Evolutionary conservation across 768 basidiomycete genomes (phyloP).

Genomic region (Boletellus emodensis): DNA sequence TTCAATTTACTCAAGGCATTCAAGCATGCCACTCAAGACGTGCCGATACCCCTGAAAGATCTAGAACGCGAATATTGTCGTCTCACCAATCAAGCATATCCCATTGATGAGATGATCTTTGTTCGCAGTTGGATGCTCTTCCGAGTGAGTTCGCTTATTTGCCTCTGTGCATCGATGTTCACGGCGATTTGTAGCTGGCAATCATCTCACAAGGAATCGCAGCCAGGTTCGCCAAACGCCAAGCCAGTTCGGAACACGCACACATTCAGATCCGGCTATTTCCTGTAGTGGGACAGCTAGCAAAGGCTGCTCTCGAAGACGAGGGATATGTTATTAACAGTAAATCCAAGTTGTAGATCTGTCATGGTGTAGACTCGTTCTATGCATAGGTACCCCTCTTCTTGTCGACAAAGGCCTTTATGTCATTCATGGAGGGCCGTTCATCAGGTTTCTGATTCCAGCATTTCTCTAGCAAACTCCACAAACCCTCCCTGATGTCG

Average conservation of each 20-base stretch:
- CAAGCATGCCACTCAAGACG: constrained; percentile 54
- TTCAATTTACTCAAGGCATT: constrained; percentile 47
- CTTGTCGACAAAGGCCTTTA: constrained; percentile 17
- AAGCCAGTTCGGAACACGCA: constrained; percentile 86
- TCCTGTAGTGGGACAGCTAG: constrained; percentile 60
- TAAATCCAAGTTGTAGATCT: constrained; percentile 26
- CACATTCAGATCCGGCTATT: constrained; percentile 43
- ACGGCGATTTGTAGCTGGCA: constrained; percentile 45
- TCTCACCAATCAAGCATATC: constrained; percentile 61
- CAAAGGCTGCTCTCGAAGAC: constrained; percentile 55
- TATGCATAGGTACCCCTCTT: constrained; percentile 16
- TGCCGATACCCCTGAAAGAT: constrained; percentile 63
- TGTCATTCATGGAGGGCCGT: constrained; percentile 12
- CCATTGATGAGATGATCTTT: constrained; percentile 75
- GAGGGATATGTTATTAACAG: constrained; percentile 35
- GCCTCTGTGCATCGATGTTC: not conserved
- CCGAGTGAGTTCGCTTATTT: constrained; percentile 44
- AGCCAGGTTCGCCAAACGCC: constrained; percentile 76
- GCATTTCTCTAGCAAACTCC: constrained; percentile 18
- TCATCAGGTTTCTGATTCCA: constrained; percentile 11
- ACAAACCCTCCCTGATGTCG: constrained; percentile 18
- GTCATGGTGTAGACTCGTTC: not conserved
- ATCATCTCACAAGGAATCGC: constrained; percentile 90
- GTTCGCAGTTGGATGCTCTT: constrained; percentile 85
- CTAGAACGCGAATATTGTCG: constrained; percentile 82